These are phyloP conservation scores for Arabis alpina DNA, from an alignment of 345 rosid species.

Conservation along the genomic window DNA sequence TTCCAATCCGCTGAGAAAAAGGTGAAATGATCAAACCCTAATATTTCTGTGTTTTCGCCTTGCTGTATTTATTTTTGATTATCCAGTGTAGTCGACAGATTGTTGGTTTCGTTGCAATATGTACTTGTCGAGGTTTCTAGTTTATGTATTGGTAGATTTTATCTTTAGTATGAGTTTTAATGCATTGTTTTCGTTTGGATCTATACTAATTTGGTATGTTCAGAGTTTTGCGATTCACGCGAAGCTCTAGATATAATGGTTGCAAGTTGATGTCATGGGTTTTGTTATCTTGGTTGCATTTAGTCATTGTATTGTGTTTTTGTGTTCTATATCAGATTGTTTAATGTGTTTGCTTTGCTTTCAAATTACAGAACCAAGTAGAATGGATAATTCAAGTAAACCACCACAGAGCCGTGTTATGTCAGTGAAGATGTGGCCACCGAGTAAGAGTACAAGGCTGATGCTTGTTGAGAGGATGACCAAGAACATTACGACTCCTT, in stretches of 20 bases:
- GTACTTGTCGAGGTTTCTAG: no score
- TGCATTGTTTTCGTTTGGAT: not conserved
- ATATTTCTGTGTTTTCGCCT: conserved; percentile 3
- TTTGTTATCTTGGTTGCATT: not conserved
- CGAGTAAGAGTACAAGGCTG: conserved; percentile 72
- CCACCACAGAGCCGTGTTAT: conserved; percentile 49
- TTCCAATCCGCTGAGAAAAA: conserved; percentile 3
- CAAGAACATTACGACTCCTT: conserved; percentile 73
- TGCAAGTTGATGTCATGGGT: not conserved
- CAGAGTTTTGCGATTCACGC: no score
- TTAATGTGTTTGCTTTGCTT: not conserved
- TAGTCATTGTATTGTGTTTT: not conserved
- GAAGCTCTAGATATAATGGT: not conserved
- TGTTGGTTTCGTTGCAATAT: not conserved
- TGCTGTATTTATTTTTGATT: not conserved
- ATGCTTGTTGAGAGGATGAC: conserved; percentile 80
- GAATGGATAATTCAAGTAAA: conserved; percentile 58
- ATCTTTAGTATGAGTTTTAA: no score
- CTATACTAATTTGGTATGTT: not conserved
- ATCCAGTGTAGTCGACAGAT: not conserved
- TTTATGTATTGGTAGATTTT: no score
- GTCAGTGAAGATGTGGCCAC: conserved; percentile 89
- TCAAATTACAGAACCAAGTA: conserved; percentile 42
- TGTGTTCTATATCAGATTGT: not conserved
- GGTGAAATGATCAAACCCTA: conserved; percentile 3